These are phyloP conservation scores for Suhomyces maxii DNA, from an alignment of 1,139 yeast genomes.

Conservation along the genomic window DNA sequence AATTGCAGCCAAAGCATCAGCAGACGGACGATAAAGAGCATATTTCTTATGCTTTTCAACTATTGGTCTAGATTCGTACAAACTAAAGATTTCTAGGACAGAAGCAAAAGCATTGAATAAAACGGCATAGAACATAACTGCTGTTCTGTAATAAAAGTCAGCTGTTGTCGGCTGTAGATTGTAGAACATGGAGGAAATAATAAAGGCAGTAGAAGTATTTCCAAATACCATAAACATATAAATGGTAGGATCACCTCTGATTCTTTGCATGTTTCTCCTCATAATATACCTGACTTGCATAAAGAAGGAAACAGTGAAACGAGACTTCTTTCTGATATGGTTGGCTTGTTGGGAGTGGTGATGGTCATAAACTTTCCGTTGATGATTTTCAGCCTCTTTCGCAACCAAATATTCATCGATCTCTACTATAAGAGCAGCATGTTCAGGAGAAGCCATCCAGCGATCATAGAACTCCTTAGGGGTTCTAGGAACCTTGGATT, in stretches of 20 bases:
- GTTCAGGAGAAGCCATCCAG: conserved; percentile 28
- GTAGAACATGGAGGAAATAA: conserved; percentile 53
- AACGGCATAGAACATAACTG: conserved; percentile 56
- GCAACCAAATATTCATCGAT: conserved; percentile 21
- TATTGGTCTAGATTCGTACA: conserved; percentile 59
- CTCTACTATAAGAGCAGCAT: conserved; percentile 14
- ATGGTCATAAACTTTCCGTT: conserved; percentile 17
- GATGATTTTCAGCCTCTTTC: conserved; percentile 6
- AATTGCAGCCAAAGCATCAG: conserved; percentile 63
- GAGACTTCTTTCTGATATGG: conserved; percentile 25
- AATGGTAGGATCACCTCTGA: conserved; percentile 33
- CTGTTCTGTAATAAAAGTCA: conserved; percentile 59
- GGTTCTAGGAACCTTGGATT: conserved; percentile 29
- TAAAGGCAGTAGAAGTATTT: conserved; percentile 31
- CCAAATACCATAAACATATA: conserved; percentile 28
- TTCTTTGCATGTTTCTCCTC: conserved; percentile 28
- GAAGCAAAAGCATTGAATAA: conserved; percentile 59
- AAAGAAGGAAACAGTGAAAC: conserved; percentile 33
- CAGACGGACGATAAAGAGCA: conserved; percentile 65
- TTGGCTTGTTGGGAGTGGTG: conserved; percentile 34
- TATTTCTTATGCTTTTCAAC: conserved; percentile 62
- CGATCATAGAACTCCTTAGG: conserved; percentile 26
- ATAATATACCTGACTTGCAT: conserved; percentile 36
- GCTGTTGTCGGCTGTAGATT: conserved; percentile 46
- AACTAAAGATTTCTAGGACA: conserved; percentile 55